phyloP scores from a whole-genome alignment of 176 grass and related monocot species.

The Urochloa ruziziensis region DNA sequence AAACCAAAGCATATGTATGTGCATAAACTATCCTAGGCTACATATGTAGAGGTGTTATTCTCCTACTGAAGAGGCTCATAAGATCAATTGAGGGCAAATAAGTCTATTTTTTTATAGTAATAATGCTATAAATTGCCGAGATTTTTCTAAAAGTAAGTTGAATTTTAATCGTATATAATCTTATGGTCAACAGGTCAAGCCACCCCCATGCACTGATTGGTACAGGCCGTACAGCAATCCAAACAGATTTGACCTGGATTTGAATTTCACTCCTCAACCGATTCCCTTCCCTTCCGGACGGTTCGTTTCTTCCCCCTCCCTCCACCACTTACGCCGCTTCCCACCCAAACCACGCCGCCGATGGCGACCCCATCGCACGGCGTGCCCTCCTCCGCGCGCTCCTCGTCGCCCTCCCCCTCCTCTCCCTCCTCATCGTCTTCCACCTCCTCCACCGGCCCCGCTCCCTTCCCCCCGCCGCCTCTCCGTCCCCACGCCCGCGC shows the following conservation, averaged over 20 bases:
- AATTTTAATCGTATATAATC: too few species aligned
- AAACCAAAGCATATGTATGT: too few species aligned
- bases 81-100: too few species aligned
- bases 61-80: too few species aligned
- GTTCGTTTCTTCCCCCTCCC: not conserved
- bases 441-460: not conserved
- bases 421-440: constrained; percentile 42
- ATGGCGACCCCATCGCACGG: constrained; percentile 35
- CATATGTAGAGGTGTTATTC: too few species aligned
- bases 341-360: not conserved
- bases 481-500: not conserved
- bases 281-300: not conserved
- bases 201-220: too few species aligned
- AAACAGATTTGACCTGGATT: not conserved
- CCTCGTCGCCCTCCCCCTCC: not conserved
- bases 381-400: constrained; percentile 12
- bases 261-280: not conserved
- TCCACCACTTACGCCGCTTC: not conserved
- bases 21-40: too few species aligned
- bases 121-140: too few species aligned
- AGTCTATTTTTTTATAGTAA: too few species aligned
- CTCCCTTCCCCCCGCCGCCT: not conserved
- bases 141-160: too few species aligned
- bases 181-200: too few species aligned
- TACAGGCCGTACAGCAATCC: too few species aligned